These are phyloP conservation scores for Casaregolazyma lundiana DNA, from an alignment of 1,139 yeast species.

Conservation along the genomic window DNA sequence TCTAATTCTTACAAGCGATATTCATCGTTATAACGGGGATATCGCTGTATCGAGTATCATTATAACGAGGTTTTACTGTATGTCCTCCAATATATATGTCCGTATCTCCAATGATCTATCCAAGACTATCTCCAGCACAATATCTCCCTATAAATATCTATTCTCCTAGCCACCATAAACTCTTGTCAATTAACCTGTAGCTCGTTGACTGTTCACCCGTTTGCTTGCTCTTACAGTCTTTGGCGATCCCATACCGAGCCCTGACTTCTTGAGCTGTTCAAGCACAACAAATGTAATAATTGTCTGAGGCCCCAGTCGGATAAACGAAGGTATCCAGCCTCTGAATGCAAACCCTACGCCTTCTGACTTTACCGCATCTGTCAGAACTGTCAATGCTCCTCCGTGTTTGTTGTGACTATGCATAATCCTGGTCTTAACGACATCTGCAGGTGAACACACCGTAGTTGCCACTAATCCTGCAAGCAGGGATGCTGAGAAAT, in stretches of 20 bases:
- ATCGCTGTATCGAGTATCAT: too few species aligned
- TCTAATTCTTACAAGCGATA: too few species aligned
- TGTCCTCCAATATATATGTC: too few species aligned
- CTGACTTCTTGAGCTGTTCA: slow-evolving; percentile 63
- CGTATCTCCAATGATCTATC: too few species aligned
- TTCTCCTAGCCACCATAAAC: background rate
- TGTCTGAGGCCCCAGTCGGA: slow-evolving; percentile 85
- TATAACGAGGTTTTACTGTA: too few species aligned
- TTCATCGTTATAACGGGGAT: too few species aligned
- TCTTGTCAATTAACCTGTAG: background rate
- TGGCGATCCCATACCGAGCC: slow-evolving; percentile 12
- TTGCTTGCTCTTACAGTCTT: background rate
- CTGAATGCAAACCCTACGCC: slow-evolving; percentile 78
- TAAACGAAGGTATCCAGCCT: slow-evolving; percentile 88
- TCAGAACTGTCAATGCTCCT: slow-evolving; percentile 50
- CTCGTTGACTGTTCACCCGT: background rate
- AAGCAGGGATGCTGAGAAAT: slow-evolving; percentile 67
- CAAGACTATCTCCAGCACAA: background rate
- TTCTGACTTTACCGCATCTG: slow-evolving; percentile 57
- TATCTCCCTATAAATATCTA: background rate
- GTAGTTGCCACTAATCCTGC: slow-evolving; percentile 90
- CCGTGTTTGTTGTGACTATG: slow-evolving; percentile 45
- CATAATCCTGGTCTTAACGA: slow-evolving; percentile 84
- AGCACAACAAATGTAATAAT: slow-evolving; percentile 77
- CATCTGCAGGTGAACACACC: slow-evolving; percentile 89